Evolutionary conservation across 176 grass and related monocot species (phyloP), one percentile per base, ranked within the genome.

Genomic region (Canna indica): DNA sequence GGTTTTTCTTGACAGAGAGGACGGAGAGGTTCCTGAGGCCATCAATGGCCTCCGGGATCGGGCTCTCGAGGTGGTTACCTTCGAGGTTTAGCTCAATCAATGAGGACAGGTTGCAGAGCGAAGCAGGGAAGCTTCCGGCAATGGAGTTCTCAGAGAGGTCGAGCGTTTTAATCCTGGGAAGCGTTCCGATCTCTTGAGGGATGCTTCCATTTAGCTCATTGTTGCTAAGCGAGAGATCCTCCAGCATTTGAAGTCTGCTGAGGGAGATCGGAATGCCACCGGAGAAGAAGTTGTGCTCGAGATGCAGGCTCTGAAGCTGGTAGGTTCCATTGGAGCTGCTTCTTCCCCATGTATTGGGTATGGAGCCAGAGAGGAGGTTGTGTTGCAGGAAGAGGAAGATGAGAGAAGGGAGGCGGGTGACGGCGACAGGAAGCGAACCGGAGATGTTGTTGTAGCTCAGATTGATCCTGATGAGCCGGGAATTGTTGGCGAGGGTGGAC

Each of bases 381-480:
- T 85, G 71, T 76, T 38, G 64, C 42, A 97, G 88, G 64, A 58
- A 26, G n/a, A 97, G 69, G 45, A 80, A 90, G 7, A 75, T 44
- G 9, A 97, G 86, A 60, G 75, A 80, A 20, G 59, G 82, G 79
- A 87, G 77, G 5, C 53, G 73, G 0, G 89, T 47, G 68, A 92
- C 61, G 24, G 36, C 69, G 67, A 17, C 45, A 0, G 89, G 89
- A 74, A 97, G 59, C 45, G 64, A 70, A 1, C 94, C 94, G 1
- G 89, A 87, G 45, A 97, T 80, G 79, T 90, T 87, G 78, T 97
- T 97, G 76, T 90, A 70, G 29, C 84, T 85, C 83, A 97, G 84
- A 68, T 83, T 87, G 62, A 97, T 59, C 77, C 89, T 75, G 27
- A 76, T 81, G 56, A 97, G 81, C 46, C 74, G 78, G 0, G 86